phyloP scores from a whole-genome alignment of 31 red algal genomes.

The Odonthalia washingtoniensis region DNA sequence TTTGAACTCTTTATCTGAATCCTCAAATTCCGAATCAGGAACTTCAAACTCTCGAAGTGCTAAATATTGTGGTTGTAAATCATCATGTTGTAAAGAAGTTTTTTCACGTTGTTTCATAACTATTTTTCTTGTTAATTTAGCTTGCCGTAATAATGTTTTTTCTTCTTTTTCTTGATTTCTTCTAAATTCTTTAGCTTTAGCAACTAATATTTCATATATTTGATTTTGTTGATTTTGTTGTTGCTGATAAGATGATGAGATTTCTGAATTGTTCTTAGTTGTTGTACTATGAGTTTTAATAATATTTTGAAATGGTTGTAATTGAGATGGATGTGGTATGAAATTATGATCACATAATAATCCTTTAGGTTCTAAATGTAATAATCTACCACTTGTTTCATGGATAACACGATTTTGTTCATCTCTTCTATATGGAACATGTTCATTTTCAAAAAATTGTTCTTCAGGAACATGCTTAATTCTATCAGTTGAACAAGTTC shows the following conservation, averaged over 20 bases:
- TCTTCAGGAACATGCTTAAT: conserved; percentile 79
- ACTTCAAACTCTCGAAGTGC: conserved; percentile 73
- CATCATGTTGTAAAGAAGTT: conserved; percentile 44
- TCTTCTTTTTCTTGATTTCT: conserved; percentile 75
- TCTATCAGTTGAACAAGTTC: conserved; percentile 60
- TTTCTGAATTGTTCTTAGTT: not conserved
- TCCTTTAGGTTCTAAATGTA: conserved; percentile 72
- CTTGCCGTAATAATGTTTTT: conserved; percentile 54
- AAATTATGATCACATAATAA: conserved; percentile 81
- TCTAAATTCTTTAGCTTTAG: conserved; percentile 68
- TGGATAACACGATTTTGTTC: conserved; percentile 63
- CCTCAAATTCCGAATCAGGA: conserved; percentile 68
- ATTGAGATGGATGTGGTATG: conserved; percentile 72
- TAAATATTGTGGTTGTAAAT: conserved; percentile 42
- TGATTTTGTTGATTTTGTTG: conserved; percentile 7
- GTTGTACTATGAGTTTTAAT: no score
- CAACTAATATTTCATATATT: conserved; percentile 48
- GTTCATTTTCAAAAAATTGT: conserved; percentile 90
- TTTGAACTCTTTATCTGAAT: conserved; percentile 79
- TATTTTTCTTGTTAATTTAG: conserved; percentile 43
- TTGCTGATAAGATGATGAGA: not conserved
- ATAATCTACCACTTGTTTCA: conserved; percentile 60
- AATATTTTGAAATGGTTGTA: conserved; percentile 52
- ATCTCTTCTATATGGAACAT: conserved; percentile 63
- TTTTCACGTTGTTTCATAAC: conserved; percentile 58